These are phyloP conservation scores for Poteriospumella lacustris DNA, from an alignment of 108 stramenopile genomes.

Conservation along the genomic window DNA sequence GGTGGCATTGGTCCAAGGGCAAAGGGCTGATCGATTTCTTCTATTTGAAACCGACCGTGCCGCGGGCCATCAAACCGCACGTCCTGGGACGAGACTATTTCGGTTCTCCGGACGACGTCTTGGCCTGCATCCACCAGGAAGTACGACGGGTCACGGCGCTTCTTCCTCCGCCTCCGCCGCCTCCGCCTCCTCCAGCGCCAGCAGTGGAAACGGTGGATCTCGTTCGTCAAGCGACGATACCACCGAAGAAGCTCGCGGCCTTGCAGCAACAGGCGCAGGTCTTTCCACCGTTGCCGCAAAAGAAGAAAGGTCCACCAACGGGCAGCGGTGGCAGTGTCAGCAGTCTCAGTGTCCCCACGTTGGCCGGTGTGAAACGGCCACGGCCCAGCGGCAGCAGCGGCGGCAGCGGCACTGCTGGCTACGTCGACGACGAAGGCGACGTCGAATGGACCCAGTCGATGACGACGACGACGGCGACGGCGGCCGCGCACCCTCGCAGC, in stretches of 20 bases:
- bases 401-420: neutral
- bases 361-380: neutral
- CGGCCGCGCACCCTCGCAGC: neutral
- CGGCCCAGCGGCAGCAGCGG: too few species aligned
- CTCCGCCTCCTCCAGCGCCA: too few species aligned
- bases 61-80: neutral
- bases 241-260: neutral
- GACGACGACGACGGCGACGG: neutral
- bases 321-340: neutral
- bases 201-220: neutral
- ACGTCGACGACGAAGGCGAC: neutral
- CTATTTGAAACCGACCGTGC: neutral
- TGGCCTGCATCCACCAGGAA: neutral
- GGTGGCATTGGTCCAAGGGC: neutral
- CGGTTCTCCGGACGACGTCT: neutral
- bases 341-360: neutral
- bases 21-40: neutral
- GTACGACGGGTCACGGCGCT: neutral
- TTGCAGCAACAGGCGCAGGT: neutral
- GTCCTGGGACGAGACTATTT: neutral
- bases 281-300: neutral
- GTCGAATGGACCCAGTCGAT: neutral
- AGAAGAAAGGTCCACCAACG: too few species aligned
- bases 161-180: too few species aligned
- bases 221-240: neutral